Evolutionary conservation across 2,329 filamentous ascomycete genomes (phyloP).

Genomic region (Fusarium xylarioides): DNA sequence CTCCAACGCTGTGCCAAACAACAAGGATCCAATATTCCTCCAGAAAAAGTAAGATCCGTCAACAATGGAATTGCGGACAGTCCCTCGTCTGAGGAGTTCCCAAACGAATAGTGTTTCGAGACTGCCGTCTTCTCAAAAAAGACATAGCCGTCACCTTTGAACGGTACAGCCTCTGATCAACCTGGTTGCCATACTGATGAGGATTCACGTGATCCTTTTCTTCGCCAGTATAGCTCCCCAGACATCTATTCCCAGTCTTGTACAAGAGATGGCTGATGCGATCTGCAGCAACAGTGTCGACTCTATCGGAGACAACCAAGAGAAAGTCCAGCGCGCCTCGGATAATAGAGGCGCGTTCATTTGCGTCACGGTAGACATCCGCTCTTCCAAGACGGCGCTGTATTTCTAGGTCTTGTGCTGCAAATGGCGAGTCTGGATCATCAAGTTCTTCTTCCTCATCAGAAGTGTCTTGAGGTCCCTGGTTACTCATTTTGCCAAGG

Average conservation of each 20-base stretch:
- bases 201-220: constrained; percentile 1
- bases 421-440: neutral
- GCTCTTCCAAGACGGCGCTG: neutral
- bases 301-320: neutral
- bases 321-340: constrained; percentile 19
- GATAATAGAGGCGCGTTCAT: neutral
- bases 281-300: neutral
- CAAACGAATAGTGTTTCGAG: neutral
- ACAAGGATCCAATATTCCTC: neutral
- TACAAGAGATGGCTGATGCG: neutral
- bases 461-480: fast-evolving
- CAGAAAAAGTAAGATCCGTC: too few species aligned
- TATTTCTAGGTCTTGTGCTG: neutral
- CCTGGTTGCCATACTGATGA: neutral
- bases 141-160: constrained; percentile 8
- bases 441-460: neutral
- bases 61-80: neutral
- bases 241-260: neutral
- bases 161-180: neutral
- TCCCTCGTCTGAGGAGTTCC: too few species aligned
- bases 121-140: neutral
- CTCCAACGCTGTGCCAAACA: neutral
- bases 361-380: neutral
- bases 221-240: constrained; percentile 9
- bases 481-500: neutral